These are phyloP conservation scores for Fusarium tupiense DNA, from an alignment of 2,329 filamentous ascomycete genomes.

Conservation along the genomic window DNA sequence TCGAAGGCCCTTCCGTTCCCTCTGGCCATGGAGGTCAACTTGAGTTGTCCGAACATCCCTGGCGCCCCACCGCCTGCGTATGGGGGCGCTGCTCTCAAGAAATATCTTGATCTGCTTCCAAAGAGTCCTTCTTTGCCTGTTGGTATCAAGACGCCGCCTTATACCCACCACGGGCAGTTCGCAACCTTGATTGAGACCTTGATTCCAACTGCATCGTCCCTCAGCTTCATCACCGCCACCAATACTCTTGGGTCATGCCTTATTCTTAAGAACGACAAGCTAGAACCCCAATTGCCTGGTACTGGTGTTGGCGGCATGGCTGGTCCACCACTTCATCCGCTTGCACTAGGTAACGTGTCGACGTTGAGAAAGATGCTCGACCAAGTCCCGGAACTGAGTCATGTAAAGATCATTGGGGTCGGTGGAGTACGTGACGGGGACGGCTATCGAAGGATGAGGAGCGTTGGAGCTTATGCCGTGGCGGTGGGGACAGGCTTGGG, in stretches of 20 bases:
- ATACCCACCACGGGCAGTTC: slow-evolving; percentile 76
- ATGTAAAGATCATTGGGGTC: slow-evolving; percentile 74
- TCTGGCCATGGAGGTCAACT: slow-evolving; percentile 79
- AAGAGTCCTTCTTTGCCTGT: slow-evolving; percentile 50
- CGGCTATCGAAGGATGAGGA: slow-evolving; percentile 72
- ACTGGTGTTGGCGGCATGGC: slow-evolving; percentile 76
- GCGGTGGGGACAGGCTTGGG: slow-evolving; percentile 77
- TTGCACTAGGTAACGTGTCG: slow-evolving; percentile 80
- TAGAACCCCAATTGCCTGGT: slow-evolving; percentile 59
- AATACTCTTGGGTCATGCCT: slow-evolving; percentile 78
- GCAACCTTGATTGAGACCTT: slow-evolving; percentile 64
- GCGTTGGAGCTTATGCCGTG: slow-evolving; percentile 72
- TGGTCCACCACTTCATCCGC: slow-evolving; percentile 75
- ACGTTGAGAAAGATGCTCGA: slow-evolving; percentile 71
- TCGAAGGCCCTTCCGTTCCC: slow-evolving; percentile 55
- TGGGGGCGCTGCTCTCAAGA: slow-evolving; percentile 57
- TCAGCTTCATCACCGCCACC: slow-evolving; percentile 77
- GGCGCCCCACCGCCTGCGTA: slow-evolving; percentile 77
- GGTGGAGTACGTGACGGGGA: slow-evolving; percentile 74
- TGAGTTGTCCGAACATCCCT: slow-evolving; percentile 81
- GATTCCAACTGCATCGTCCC: slow-evolving; percentile 33
- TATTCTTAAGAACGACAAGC: slow-evolving; percentile 54
- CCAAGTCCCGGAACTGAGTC: slow-evolving; percentile 54
- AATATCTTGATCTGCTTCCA: slow-evolving; percentile 64
- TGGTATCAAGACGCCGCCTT: slow-evolving; percentile 81